These are phyloP conservation scores for Erysimum cheiri DNA, from an alignment of 441 rosid genomes.

Conservation along the genomic window DNA sequence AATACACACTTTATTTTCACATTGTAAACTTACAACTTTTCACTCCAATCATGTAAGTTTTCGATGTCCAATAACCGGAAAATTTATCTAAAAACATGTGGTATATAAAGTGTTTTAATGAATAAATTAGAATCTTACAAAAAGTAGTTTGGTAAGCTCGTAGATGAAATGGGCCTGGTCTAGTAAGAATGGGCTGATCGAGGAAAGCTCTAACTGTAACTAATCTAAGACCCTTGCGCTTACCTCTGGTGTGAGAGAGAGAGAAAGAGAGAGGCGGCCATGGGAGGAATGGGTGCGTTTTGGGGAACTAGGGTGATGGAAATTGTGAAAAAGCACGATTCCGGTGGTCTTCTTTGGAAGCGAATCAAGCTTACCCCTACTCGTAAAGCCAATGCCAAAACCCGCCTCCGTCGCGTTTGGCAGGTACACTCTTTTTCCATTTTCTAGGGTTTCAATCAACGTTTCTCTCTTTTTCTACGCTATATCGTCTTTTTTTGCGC, in stretches of 20 bases:
- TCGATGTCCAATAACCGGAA: no score
- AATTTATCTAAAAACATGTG: no score
- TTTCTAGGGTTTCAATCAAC: conserved; percentile 21
- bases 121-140: no score
- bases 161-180: conserved; percentile 30
- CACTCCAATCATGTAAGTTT: no score
- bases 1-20: no score
- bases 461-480: background rate
- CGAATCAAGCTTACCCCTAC: conserved; percentile 88
- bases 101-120: no score
- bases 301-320: conserved; percentile 90
- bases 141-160: background rate
- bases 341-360: conserved; percentile 92
- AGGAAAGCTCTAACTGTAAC: conserved; percentile 2
- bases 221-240: background rate
- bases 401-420: conserved; percentile 93
- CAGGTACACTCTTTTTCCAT: conserved; percentile 56
- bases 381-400: conserved; percentile 95
- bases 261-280: conserved; percentile 42
- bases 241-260: background rate
- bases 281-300: conserved; percentile 60
- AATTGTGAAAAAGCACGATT: conserved; percentile 92
- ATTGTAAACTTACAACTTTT: no score
- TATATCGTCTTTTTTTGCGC: background rate
- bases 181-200: conserved; percentile 16